Evolutionary conservation across 2,329 filamentous ascomycete genomes (phyloP).

Genomic region (Botrytis cinerea): DNA sequence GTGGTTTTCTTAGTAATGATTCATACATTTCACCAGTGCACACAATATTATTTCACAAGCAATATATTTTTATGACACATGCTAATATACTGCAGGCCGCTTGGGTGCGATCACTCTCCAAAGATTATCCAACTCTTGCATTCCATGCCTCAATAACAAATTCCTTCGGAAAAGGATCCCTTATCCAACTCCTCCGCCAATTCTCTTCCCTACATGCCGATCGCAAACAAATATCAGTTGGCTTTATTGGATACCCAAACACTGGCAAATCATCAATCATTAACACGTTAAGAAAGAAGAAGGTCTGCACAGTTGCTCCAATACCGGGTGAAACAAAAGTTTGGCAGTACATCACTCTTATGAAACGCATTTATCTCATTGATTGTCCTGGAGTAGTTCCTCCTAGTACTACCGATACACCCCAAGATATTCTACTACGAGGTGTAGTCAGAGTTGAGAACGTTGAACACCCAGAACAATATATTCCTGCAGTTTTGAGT

Average conservation of each 20-base stretch:
- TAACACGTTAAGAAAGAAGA: constrained; percentile 92
- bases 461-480: constrained; percentile 94
- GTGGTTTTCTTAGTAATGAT: constrained; percentile 98
- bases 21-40: constrained; percentile 73
- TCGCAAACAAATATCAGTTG: constrained; percentile 92
- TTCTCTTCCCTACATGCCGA: constrained; percentile 88
- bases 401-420: constrained; percentile 78
- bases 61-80: constrained; percentile 33
- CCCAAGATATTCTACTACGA: constrained; percentile 83
- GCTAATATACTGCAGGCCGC: constrained; percentile 64
- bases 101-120: constrained; percentile 87
- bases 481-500: constrained; percentile 79
- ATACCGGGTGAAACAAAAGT: constrained; percentile 97
- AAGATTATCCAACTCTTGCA: constrained; percentile 89
- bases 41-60: background rate
- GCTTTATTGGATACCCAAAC: constrained; percentile 77
- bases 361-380: constrained; percentile 93
- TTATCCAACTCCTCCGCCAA: constrained; percentile 89
- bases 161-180: constrained; percentile 91
- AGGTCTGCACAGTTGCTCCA: constrained; percentile 88
- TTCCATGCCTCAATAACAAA: constrained; percentile 96
- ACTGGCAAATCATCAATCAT: constrained; percentile 97
- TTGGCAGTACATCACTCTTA: constrained; percentile 95
- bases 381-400: constrained; percentile 97
- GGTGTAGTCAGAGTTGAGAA: constrained; percentile 95